Percentiles rank a stretch among this genome's conserved stretches.
Conservation (phyloP, 768 basidiomycete genomes). For the Boletus edulis region DNA sequence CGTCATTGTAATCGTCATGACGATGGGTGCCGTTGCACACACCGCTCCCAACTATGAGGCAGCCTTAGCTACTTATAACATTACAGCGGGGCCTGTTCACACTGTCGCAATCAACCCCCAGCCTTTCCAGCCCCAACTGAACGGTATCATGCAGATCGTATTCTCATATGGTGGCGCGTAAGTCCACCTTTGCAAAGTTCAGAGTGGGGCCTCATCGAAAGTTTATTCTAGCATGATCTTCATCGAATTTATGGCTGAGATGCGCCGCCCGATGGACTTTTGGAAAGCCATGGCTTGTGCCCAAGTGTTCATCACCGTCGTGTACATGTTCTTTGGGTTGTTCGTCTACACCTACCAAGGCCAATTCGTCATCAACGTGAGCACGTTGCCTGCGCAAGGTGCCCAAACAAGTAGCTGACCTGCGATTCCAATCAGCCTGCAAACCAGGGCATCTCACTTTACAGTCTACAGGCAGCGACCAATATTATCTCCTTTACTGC, state of each 20-base stretch:
- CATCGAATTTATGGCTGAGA: slow-evolving; percentile 55
- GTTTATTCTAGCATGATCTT: slow-evolving; percentile 35
- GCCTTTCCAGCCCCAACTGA: slow-evolving; percentile 38
- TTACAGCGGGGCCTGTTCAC: slow-evolving; percentile 23
- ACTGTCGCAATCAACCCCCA: slow-evolving; percentile 14
- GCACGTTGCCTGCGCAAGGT: not conserved
- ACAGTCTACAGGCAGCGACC: slow-evolving; percentile 31
- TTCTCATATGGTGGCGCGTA: slow-evolving; percentile 53
- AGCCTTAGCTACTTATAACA: slow-evolving; percentile 35
- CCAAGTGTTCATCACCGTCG: slow-evolving; percentile 50
- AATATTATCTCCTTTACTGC: slow-evolving; percentile 49
- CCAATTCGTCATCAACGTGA: slow-evolving; percentile 44
- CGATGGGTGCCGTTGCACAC: slow-evolving; percentile 59
- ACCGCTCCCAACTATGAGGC: slow-evolving; percentile 51
- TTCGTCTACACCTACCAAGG: slow-evolving; percentile 61
- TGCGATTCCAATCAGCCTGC: slow-evolving; percentile 21
- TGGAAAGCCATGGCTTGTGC: slow-evolving; percentile 64
- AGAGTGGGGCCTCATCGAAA: not conserved
- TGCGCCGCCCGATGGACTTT: slow-evolving; percentile 67
- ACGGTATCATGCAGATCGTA: slow-evolving; percentile 66
- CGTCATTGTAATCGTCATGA: slow-evolving; percentile 50
- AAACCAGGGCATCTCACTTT: slow-evolving; percentile 33
- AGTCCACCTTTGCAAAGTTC: slow-evolving; percentile 6
- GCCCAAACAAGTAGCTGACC: not conserved
- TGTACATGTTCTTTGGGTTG: slow-evolving; percentile 55